Conservation (phyloP, 306 rosid species). For the Ceratonia siliqua region DNA sequence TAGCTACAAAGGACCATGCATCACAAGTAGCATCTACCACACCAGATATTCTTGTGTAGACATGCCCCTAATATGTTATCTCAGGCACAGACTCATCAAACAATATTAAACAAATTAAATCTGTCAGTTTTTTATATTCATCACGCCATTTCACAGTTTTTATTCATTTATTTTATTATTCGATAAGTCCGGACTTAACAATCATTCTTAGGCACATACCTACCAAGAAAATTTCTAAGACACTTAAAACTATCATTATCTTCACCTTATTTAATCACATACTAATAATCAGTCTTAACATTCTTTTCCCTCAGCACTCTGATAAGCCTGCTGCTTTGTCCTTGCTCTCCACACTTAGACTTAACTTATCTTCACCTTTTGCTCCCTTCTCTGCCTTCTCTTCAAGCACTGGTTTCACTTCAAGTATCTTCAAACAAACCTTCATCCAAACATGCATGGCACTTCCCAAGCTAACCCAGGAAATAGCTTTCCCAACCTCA, state of each 20-base stretch:
- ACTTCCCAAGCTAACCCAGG: conserved; percentile 50
- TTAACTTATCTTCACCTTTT: conserved; percentile 10
- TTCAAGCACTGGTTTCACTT: conserved; percentile 14
- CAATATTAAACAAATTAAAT: too few species aligned
- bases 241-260: conserved; percentile 1
- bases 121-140: too few species aligned
- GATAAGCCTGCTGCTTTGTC: conserved; percentile 16
- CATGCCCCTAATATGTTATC: not conserved
- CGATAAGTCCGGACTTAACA: not conserved
- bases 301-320: conserved; percentile 25
- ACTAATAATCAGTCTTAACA: not conserved
- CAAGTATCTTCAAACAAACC: conserved; percentile 27
- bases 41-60: not conserved
- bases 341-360: conserved; percentile 15
- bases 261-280: conserved; percentile 29
- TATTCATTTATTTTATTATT: too few species aligned
- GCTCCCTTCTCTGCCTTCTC: conserved; percentile 23
- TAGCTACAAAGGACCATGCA: too few species aligned
- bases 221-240: not conserved
- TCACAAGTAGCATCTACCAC: conserved; percentile 18
- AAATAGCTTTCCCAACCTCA: conserved; percentile 44
- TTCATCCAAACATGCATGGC: conserved; percentile 51
- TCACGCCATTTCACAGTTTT: too few species aligned
- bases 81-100: not conserved
- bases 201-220: not conserved